Base-by-base conservation (phyloP, 2,329 filamentous ascomycete species). In the Verticillium tricorpus region DNA sequence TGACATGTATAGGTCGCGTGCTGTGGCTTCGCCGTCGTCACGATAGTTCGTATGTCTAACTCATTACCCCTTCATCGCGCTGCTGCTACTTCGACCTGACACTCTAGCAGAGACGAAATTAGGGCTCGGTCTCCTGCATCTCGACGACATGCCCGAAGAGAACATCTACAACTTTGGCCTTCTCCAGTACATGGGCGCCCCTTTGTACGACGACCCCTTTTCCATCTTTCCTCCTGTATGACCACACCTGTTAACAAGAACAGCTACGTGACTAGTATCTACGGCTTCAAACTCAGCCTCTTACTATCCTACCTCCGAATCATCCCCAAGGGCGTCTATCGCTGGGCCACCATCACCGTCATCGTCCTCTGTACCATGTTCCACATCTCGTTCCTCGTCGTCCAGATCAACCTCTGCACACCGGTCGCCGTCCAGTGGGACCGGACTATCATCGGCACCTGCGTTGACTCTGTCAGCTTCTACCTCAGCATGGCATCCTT, bases 221-320 rank as follows among this genome's bases (percentile, higher is more conserved):
- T 52, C 8, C 11, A n/a, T 15, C 2, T 14, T 2, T n/a, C 22
- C 14, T 25, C 15, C 32, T 9, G 28, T 28, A 28, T 5, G 28
- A 28, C 28, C 28, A 28, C 6, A 28, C 28, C 6, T 28, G 4
- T 28, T 22, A 25, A 56, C 17, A 15, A 6, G 34, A 78, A 76
- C 35, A 80, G 61, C 45, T 52, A 52, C 19, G 74, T 79, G 39
- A 66, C 69, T 12, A 74, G 74, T 39, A 78, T 82, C 28, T 71
- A 80, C 3, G 76, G 75, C 1, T 82, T 82, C 68, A 82, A 82
- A 61, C 69, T 81, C 22, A 73, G 79, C 35, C 68, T 82, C 2
- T 67, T 83, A 4, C 70, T 79, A 2, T 77, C 77, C 1, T 78
- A 80, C 19, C 69, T 81, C 0, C 77, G 80, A 1, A 79, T 82